Conservation (phyloP, 352 stramenopile genomes). For the Aphanomyces euteiches region DNA sequence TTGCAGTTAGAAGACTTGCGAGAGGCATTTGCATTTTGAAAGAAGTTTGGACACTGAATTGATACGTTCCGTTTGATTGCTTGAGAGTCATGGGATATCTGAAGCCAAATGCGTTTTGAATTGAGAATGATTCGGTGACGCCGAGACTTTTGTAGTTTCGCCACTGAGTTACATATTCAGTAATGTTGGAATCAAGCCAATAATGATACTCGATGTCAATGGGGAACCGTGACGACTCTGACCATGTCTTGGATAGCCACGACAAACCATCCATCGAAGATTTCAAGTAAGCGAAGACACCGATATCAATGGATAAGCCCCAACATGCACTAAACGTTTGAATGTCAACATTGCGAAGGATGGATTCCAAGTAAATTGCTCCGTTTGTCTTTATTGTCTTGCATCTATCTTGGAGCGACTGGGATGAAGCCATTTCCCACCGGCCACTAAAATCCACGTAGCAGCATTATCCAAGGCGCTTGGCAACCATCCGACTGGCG, state of each 20-base stretch:
- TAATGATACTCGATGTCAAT: background rate
- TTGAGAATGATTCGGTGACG: constrained; percentile 4
- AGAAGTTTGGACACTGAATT: background rate
- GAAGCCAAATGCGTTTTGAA: background rate
- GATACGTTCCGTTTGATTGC: constrained; percentile 7
- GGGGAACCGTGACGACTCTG: background rate
- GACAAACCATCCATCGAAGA: background rate
- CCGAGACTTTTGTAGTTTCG: constrained; percentile 26
- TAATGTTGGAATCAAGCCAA: background rate
- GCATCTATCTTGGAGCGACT: constrained; percentile 3
- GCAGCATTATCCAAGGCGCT: constrained; percentile 1
- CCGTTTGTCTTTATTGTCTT: constrained; percentile 5
- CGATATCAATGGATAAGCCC: constrained; percentile 3
- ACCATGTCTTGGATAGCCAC: background rate
- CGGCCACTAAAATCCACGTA: constrained; percentile 16
- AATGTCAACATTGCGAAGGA: constrained; percentile 15
- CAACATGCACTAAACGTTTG: constrained; percentile 14
- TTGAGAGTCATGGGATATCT: constrained; percentile 10
- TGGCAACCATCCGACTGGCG: constrained; percentile 7
- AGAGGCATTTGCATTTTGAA: constrained; percentile 20
- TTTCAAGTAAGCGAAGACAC: background rate
- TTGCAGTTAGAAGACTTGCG: too few relatives aligned
- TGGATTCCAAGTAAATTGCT: constrained; percentile 19
- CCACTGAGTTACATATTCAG: constrained; percentile 15
- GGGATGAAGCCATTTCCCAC: constrained; percentile 21